These are phyloP conservation scores for Alliaria petiolata DNA, from an alignment of 345 rosid species.

Conservation along the genomic window DNA sequence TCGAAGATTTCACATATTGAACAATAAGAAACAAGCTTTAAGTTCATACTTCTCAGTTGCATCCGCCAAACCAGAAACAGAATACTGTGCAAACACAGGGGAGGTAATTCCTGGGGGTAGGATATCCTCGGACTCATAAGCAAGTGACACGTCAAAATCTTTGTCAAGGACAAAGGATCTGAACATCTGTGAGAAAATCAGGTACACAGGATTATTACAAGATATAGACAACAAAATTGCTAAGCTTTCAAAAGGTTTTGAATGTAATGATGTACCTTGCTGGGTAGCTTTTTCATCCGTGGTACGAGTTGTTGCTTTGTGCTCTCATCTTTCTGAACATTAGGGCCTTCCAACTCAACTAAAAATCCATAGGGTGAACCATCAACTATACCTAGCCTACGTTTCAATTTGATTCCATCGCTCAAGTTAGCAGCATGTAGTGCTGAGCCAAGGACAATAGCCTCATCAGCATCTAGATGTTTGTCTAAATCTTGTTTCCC, in stretches of 20 bases:
- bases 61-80: conserved; percentile 78
- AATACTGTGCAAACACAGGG: conserved; percentile 73
- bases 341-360: conserved; percentile 79
- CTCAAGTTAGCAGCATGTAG: conserved; percentile 96
- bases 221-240: neutral
- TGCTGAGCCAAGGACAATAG: conserved; percentile 92
- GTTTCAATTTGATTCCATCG: conserved; percentile 95
- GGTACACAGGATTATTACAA: conserved; percentile 23
- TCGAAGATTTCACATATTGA: neutral
- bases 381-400: conserved; percentile 93
- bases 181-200: conserved; percentile 64
- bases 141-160: conserved; percentile 88
- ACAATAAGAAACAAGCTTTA: neutral
- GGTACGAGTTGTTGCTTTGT: conserved; percentile 75
- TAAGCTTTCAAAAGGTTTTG: conserved; percentile 2
- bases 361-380: conserved; percentile 80
- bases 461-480: conserved; percentile 99
- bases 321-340: conserved; percentile 59
- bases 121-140: conserved; percentile 70
- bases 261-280: conserved; percentile 58
- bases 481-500: conserved; percentile 88
- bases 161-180: conserved; percentile 71
- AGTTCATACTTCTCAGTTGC: conserved; percentile 76
- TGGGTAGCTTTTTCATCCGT: conserved; percentile 93
- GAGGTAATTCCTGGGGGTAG: conserved; percentile 73